phyloP scores from a whole-genome alignment of 345 rosid genomes.

The Populus ilicifolia region DNA sequence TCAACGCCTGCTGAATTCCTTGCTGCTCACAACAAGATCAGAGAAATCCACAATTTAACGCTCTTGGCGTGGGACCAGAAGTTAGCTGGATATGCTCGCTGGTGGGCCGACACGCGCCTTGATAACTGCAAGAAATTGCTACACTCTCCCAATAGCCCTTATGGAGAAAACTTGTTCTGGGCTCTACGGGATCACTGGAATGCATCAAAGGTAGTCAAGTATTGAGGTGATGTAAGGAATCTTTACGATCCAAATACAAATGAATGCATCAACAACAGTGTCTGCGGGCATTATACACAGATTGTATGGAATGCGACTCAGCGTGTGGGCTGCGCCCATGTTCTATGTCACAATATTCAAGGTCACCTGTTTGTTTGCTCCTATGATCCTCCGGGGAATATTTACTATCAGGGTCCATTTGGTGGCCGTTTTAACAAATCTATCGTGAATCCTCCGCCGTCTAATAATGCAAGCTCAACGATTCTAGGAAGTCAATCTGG shows the following conservation, averaged over 20 bases:
- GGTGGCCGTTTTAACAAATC: constrained; percentile 15
- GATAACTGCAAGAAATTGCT: constrained; percentile 33
- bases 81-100: constrained; percentile 36
- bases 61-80: constrained; percentile 39
- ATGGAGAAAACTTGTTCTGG: constrained; percentile 60
- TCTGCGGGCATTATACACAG: constrained; percentile 65
- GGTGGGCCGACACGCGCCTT: constrained; percentile 33
- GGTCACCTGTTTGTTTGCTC: constrained; percentile 41
- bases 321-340: constrained; percentile 40
- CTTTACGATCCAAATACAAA: constrained; percentile 29
- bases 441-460: constrained; percentile 8
- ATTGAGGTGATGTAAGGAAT: constrained; percentile 38
- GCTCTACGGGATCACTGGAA: constrained; percentile 33
- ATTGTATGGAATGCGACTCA: constrained; percentile 41
- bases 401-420: constrained; percentile 38
- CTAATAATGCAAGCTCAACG: background rate
- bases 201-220: constrained; percentile 26
- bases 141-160: constrained; percentile 39
- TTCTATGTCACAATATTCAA: constrained; percentile 13
- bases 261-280: constrained; percentile 21
- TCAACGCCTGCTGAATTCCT: constrained; percentile 13
- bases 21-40: constrained; percentile 38
- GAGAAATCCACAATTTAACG: constrained; percentile 23
- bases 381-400: constrained; percentile 53
- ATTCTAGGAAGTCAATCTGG: background rate